A percentile compares a stretch with the other conserved stretches of the same genome.
Evolutionary conservation across 306 rosid genomes (phyloP).

Genomic region (Inga leiocalycina): DNA sequence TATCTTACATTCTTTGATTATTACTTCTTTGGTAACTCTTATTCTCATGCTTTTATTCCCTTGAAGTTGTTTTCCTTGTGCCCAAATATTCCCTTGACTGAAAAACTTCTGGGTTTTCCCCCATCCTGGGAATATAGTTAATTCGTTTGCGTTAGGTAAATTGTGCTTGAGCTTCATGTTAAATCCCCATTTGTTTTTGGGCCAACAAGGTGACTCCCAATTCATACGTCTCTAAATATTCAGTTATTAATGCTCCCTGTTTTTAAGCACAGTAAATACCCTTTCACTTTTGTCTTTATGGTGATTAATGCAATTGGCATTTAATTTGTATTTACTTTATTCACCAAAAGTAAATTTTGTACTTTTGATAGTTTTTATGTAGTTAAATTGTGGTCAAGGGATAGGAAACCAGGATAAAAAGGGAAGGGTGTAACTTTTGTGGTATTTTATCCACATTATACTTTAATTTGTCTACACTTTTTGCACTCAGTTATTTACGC

Average conservation of each 20-base stretch:
- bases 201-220: not conserved
- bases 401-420: slow-evolving; percentile 2
- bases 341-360: not conserved
- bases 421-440: not conserved
- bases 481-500: not conserved
- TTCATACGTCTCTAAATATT: not conserved
- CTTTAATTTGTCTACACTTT: slow-evolving; percentile 11
- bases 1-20: not conserved
- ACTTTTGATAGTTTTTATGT: not conserved
- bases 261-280: slow-evolving; percentile 4
- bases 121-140: not conserved
- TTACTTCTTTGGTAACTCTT: slow-evolving; percentile 9
- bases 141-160: not conserved
- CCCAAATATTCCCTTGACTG: not conserved
- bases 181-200: not conserved
- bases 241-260: not conserved
- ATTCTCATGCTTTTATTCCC: slow-evolving; percentile 12
- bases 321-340: not conserved
- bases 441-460: not conserved
- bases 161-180: not conserved
- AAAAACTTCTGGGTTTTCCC: not conserved
- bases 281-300: slow-evolving; percentile 14
- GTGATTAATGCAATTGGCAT: slow-evolving; percentile 10
- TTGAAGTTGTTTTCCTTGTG: not conserved
- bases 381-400: not conserved